Evolutionary conservation across 31 red algal genomes (phyloP), one percentile per base, ranked within the genome.

Genomic region (Asparagopsis taxiformis): DNA sequence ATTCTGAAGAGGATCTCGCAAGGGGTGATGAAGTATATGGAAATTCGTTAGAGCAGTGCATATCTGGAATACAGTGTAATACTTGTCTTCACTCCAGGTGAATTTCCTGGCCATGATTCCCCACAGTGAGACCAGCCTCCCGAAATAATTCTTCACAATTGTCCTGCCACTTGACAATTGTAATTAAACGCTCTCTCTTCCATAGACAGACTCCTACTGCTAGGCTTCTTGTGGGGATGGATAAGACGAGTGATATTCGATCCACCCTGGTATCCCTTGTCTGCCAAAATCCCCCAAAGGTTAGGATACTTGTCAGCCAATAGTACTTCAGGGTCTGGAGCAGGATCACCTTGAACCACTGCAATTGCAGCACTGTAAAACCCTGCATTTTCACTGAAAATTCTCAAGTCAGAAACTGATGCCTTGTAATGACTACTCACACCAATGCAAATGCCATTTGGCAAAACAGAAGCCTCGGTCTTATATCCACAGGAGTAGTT

Each of bases 101-200:
- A 6, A 46, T 9, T 46, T 46, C 6, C 41, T 46, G 6, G 8
- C 41, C 41, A 46, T 0, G 4, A 62, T 28, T 3, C 0, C 51
- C 0, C 68, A 55, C 6, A 72, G 41, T 31, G 23, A 17, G 17
- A 43, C 20, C 4, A 72, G 19, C 23, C 68, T 32, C 0, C 1
- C 50, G 48, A 72, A 55, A 31, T 0, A 72, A 13, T 72, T 72
- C 29, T 72, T 49, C 23, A 72, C 68, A 4, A 72, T 72, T 33
- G 55, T 54, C 20, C 50, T 24, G 11, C 55, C 68, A 3, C 4
- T 4, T 29, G 68, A 52, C 20, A 72, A 20, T 26, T 50, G n/a
- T 33, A 10, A 55, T 55, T 72, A 7, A 0, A 54, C 4, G 20
- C 28, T 29, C 32, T 13, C 2, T 72, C 68, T 6, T 3, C 8